phyloP scores from a whole-genome alignment of 176 grass and related monocot genomes.

The barley (Hordeum vulgare) region DNA sequence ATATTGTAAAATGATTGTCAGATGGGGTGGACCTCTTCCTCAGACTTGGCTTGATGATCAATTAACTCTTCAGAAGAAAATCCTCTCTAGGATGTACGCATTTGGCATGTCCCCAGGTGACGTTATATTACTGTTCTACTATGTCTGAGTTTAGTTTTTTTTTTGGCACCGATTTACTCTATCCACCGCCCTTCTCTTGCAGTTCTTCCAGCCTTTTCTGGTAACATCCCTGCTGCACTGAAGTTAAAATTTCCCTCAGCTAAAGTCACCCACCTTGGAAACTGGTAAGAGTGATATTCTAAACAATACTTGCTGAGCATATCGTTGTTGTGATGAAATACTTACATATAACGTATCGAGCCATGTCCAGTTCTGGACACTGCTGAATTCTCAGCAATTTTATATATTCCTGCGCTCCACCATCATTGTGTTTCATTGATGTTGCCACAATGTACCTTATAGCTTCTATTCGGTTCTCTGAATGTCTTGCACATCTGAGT shows the following conservation, averaged over 20 bases:
- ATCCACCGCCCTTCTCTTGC: constrained; percentile 27
- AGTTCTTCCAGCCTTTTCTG: constrained; percentile 85
- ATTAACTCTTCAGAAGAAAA: constrained; percentile 72
- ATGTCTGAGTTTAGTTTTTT: background rate
- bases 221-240: constrained; percentile 53
- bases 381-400: background rate
- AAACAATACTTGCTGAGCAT: background rate
- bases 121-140: background rate
- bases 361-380: background rate
- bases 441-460: background rate
- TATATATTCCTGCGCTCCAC: background rate
- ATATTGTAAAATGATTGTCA: constrained; percentile 13
- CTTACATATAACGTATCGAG: background rate
- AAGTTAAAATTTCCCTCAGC: constrained; percentile 63
- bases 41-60: constrained; percentile 74
- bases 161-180: background rate
- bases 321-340: background rate
- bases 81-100: constrained; percentile 62
- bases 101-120: constrained; percentile 73
- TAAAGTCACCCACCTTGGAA: constrained; percentile 66
- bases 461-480: background rate
- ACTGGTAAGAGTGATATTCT: constrained; percentile 43
- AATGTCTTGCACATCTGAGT: background rate
- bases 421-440: background rate
- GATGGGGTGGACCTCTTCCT: constrained; percentile 72